Evolutionary conservation across 1,284 basidiomycete genomes (phyloP), one percentile per base, ranked within the genome.

Genomic region (Ustilago trichophora): DNA sequence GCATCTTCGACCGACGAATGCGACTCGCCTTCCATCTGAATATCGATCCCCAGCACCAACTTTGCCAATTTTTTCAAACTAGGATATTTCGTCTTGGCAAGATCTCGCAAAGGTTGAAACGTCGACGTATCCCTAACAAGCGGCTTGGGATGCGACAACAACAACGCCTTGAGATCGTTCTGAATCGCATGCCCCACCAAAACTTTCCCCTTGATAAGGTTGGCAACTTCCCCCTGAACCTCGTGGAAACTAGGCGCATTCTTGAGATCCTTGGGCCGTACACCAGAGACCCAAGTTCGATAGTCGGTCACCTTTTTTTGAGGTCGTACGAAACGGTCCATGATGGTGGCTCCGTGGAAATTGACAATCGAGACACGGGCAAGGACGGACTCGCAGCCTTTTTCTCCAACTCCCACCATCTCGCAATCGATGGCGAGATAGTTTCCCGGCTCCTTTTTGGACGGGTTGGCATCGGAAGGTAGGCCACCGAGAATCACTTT

Each of bases 281-380:
- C 87, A 1, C 96, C 95, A 72, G 91, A 94, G 67, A 89, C 93
- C 84, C 90, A 88, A 0, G 96, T 99, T 37, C 93, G 85, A 83
- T 94, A 98, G 83, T 98, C 94, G 6, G 92, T 91, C 2, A 98
- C 93, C 26, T 87, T 87, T 78, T 98, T 94, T 44, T 89, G 85
- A 72, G 93, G 94, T 53, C 86, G 84, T 18, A 98, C 95, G 70
- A 93, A 95, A 27, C 86, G 89, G 77, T 98, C 95, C 62, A 95
- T 82, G 33, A 91, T 83, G 21, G 91, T 84, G 6, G 85, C 87
- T 0, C 95, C 95, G 74, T 93, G 85, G 80, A 88, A 96, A 82
- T 98, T 96, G 58, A 98, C 93, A 35, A 98, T 82, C 40, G 90
- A 92, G 50, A 97, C 92, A 36, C 94, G 89, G 1, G 95, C 95